These are phyloP conservation scores for Iris macrosiphon DNA, from an alignment of 106 monocot genomes.

Conservation along the genomic window DNA sequence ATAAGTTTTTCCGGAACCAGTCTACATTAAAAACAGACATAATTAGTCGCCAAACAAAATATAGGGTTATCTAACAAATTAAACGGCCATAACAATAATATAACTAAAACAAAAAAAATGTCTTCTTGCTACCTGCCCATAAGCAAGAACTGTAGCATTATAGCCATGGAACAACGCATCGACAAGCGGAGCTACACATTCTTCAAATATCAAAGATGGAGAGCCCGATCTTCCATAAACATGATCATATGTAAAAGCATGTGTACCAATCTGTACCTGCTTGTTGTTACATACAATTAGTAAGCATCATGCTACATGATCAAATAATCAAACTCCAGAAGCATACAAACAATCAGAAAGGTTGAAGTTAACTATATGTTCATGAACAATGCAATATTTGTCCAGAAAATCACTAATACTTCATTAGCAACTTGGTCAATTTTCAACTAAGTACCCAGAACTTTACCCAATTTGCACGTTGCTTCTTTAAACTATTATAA, in stretches of 20 bases:
- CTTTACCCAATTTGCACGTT: no score
- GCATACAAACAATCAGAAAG: no score
- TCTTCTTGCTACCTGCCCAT: slow-evolving; percentile 77
- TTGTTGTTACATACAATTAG: neutral
- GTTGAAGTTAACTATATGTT: no score
- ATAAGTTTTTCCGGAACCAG: slow-evolving; percentile 97
- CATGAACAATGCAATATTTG: no score
- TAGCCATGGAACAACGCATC: slow-evolving; percentile 88
- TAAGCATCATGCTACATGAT: neutral
- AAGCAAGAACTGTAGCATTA: slow-evolving; percentile 93
- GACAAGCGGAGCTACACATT: slow-evolving; percentile 71
- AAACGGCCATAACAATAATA: neutral
- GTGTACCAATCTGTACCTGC: slow-evolving; percentile 91
- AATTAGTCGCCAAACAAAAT: neutral
- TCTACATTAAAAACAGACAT: slow-evolving; percentile 29
- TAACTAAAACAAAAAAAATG: neutral
- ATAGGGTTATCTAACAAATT: neutral
- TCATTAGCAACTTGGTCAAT: no score
- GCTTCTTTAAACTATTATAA: no score
- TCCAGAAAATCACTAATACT: no score
- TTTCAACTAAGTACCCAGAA: no score
- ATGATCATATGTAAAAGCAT: slow-evolving; percentile 86
- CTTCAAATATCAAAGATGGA: slow-evolving; percentile 51
- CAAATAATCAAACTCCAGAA: neutral
- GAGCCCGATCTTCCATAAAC: slow-evolving; percentile 67